phyloP scores from a whole-genome alignment of 1,284 basidiomycete genomes.

The Agaricales sp. region DNA sequence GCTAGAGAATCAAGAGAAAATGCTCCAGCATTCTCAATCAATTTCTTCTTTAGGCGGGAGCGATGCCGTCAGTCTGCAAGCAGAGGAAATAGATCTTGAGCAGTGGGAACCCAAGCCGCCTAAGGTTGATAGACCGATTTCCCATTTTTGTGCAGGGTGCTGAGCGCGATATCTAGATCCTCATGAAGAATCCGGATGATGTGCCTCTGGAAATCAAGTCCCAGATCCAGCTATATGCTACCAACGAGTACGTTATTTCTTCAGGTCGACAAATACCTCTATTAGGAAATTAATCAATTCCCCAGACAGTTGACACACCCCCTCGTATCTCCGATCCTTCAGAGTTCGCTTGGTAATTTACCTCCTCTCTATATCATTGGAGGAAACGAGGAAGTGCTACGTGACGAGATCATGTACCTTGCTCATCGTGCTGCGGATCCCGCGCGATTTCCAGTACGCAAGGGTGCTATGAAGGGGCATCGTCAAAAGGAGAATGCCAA shows the following conservation, averaged over 20 bases:
- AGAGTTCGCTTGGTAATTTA: slow-evolving; percentile 75
- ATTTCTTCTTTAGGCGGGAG: background rate
- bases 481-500: slow-evolving; percentile 44
- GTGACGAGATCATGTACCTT: slow-evolving; percentile 76
- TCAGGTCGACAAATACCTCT: slow-evolving; percentile 3
- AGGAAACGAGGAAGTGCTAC: slow-evolving; percentile 70
- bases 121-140: slow-evolving; percentile 19
- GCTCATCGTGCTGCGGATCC: slow-evolving; percentile 83
- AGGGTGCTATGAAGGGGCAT: slow-evolving; percentile 38
- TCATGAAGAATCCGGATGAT: slow-evolving; percentile 39
- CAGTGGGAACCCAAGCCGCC: slow-evolving; percentile 47
- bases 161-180: no score
- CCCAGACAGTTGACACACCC: slow-evolving; percentile 70
- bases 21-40: slow-evolving; percentile 2
- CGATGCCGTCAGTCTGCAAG: background rate
- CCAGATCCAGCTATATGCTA: slow-evolving; percentile 80
- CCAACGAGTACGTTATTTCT: slow-evolving; percentile 44
- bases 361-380: slow-evolving; percentile 75
- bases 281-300: background rate
- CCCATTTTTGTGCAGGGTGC: background rate
- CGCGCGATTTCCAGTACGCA: slow-evolving; percentile 51
- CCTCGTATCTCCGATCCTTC: slow-evolving; percentile 65
- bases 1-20: slow-evolving; percentile 14
- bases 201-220: slow-evolving; percentile 39
- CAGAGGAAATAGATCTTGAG: slow-evolving; percentile 23